Base-by-base conservation (phyloP, 306 rosid genomes). In the Mimosa bimucronata region DNA sequence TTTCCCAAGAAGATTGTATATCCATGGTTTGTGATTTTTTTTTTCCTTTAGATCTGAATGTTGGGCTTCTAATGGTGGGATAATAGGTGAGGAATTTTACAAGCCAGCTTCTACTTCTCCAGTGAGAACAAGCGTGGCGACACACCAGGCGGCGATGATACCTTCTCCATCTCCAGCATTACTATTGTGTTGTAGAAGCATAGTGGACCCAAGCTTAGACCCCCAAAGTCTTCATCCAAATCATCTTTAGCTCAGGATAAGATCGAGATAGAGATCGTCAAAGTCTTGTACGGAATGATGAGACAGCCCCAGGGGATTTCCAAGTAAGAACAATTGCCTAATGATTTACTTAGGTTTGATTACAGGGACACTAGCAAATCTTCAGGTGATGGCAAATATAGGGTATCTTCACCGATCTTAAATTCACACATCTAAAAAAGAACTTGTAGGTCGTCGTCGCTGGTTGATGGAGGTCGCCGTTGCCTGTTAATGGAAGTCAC, bases 251-350 rank as follows among this genome's bases (percentile, higher is more conserved):
- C 85, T 12, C 99, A 93, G 75, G 98, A 95, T 5, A 98, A 93
- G 83, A 90, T 95, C 86, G 98, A 95, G 89, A 96, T 89, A 79
- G 99, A 96, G 91, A 90, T 96, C 40, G 99, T 98, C 0, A 97
- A 91, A 82, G 99, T 96, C 58, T 76, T 96, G 87, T 96, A 87
- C 84, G 97, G 92, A 38, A 91, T 95, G 92, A 89, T 95, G 98
- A 77, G 97, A 41, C 45, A 41, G 13, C 45, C 45, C 2, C 45
- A 1, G 10, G 45, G 87, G 23, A 89, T 91, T 71, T 70, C 92
- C 15, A 81, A 76, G 42, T 97, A 98, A 0, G 98, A 91, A 84
- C 92, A 92, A 53, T 71, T 90, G 85, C 82, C 13, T 94, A 92
- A 81, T 45, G 97, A 94, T 73, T 83, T 91, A 18, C 42, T 82